Evolutionary conservation across 495 filamentous ascomycete genomes (phyloP), one percentile per base, ranked within the genome.

Genomic region (Tuber brumale): DNA sequence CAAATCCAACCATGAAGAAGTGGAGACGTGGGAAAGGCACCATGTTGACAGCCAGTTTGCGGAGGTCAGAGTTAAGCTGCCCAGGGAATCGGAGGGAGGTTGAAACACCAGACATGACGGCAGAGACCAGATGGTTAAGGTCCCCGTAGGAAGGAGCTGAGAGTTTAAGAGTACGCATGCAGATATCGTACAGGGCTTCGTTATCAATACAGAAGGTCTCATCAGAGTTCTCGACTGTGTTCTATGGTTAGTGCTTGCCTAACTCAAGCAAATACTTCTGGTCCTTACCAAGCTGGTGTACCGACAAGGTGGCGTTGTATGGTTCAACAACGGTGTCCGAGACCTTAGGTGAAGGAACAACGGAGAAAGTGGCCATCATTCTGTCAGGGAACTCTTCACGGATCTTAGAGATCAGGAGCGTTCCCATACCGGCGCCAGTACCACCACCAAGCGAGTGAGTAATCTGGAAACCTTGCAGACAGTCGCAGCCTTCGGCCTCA

Each of bases 121-220:
- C 95, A 76, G 95, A 99, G 85, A 99, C 95, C 81, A 99, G 90
- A 89, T 99, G 92, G 91, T 99, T 99, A 83, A 99, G 88, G 87
- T 99, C 95, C 86, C 95, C 95, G 86, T 99, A 99, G 69, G 95
- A 97, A 82, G 95, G 95, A 88, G 96, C 93, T 85, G 92, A 91
- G 83, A 99, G 92, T 92, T 99, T 99, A 76, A 99, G 91, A 77
- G 95, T 99, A 84, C 95, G 91, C 93, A 97, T 97, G 93, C 95
- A 99, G 85, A 99, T 99, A 86, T 98, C 96, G 89, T 98, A 99
- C 81, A 99, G 91, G 86, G 95, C 95, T 92, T 99, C 96, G 89
- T 99, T 99, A 85, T 99, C 95, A 85, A 99, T 99, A 89, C 95
- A 99, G 92, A 99, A 99, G 85, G 95, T 99, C 93, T 98, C 95